Percentiles rank a stretch among this genome's conserved stretches.
phyloP scores from a whole-genome alignment of 768 basidiomycete species.

The Lactifluus piperatus region DNA sequence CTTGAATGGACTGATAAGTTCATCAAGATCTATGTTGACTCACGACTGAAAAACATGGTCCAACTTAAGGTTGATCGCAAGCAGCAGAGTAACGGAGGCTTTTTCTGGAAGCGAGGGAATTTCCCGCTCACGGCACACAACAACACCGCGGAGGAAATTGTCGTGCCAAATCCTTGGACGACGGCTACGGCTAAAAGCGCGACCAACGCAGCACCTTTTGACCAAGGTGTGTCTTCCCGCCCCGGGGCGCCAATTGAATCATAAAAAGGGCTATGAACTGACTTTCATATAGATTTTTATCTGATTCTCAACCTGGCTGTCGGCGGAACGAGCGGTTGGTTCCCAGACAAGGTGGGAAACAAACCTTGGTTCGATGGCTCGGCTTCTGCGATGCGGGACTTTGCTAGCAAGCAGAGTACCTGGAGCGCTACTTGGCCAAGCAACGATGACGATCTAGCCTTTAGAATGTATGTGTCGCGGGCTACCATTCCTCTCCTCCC shows the following conservation, averaged over 20 bases:
- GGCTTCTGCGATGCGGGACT: slow-evolving; percentile 60
- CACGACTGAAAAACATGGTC: slow-evolving; percentile 42
- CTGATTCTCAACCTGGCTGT: slow-evolving; percentile 73
- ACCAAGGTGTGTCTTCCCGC: slow-evolving; percentile 32
- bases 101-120: slow-evolving; percentile 43
- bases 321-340: slow-evolving; percentile 71
- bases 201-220: slow-evolving; percentile 47
- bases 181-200: slow-evolving; percentile 27
- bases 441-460: slow-evolving; percentile 49
- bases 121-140: slow-evolving; percentile 45
- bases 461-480: slow-evolving; percentile 47
- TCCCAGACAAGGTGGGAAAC: slow-evolving; percentile 52
- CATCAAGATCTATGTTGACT: slow-evolving; percentile 48
- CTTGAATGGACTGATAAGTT: slow-evolving; percentile 52
- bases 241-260: not conserved
- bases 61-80: slow-evolving; percentile 36
- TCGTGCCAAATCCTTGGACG: slow-evolving; percentile 43
- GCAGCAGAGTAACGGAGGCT: slow-evolving; percentile 30
- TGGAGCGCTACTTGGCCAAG: slow-evolving; percentile 77
- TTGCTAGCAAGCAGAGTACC: slow-evolving; percentile 46
- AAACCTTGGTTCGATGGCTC: slow-evolving; percentile 60
- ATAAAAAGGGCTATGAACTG: not conserved
- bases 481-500: not conserved
- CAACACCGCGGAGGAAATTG: slow-evolving; percentile 31
- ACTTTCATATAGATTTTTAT: slow-evolving; percentile 52